phyloP scores from a whole-genome alignment of 2,329 filamentous ascomycete genomes.

The Colletotrichum truncatum region DNA sequence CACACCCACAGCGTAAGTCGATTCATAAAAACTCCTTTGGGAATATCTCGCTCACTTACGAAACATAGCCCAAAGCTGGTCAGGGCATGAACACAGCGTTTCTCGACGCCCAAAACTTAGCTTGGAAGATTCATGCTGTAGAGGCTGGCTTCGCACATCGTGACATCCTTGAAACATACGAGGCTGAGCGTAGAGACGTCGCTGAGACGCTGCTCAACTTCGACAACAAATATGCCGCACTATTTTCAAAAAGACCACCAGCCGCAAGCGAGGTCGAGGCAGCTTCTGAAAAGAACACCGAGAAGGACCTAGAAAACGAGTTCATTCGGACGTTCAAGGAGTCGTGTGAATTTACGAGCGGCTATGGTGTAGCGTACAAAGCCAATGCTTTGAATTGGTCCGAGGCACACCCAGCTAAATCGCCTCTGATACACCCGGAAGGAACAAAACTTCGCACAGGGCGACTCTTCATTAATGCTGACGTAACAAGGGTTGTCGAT shows the following conservation, averaged over 20 bases:
- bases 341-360: slow-evolving; percentile 90
- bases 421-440: slow-evolving; percentile 72
- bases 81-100: slow-evolving; percentile 86
- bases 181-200: slow-evolving; percentile 84
- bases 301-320: slow-evolving; percentile 68
- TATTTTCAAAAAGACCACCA: slow-evolving; percentile 84
- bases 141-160: slow-evolving; percentile 83
- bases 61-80: slow-evolving; percentile 74
- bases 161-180: slow-evolving; percentile 83
- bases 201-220: slow-evolving; percentile 88
- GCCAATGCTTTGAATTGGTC: slow-evolving; percentile 89
- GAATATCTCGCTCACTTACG: not conserved
- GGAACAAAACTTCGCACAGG: slow-evolving; percentile 76
- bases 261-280: slow-evolving; percentile 77
- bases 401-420: slow-evolving; percentile 74
- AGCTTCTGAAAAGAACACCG: slow-evolving; percentile 56
- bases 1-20: slow-evolving; percentile 77
- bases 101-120: slow-evolving; percentile 85
- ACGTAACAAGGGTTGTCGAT: slow-evolving; percentile 87
- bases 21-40: not conserved
- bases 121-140: slow-evolving; percentile 95
- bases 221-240: slow-evolving; percentile 87
- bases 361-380: slow-evolving; percentile 88
- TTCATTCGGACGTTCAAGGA: slow-evolving; percentile 94
- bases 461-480: slow-evolving; percentile 78